Base-by-base conservation (phyloP, 2,329 filamentous ascomycete genomes). In the Clathrospora elynae region DNA sequence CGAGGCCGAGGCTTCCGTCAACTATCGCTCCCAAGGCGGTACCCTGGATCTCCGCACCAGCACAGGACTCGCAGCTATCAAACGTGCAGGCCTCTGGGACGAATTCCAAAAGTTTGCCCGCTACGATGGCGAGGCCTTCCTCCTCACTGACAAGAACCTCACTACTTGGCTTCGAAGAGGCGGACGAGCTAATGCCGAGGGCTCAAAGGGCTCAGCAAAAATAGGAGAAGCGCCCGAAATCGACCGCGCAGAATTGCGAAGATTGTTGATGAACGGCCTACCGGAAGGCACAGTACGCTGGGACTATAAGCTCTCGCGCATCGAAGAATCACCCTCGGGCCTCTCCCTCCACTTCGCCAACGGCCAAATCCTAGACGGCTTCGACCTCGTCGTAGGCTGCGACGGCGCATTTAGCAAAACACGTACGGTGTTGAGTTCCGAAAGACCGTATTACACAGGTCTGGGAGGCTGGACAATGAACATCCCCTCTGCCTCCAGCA, bases 1-100 rank as follows among this genome's bases (percentile, higher is more conserved):
- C 52, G 71, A 74, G 77, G 49, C 35, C 29, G 57, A 63, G 41
- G 12, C n/a, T 1, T 62, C 60, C 0, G 41, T 58, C 40, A 38
- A 62, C 41, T 57, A 62, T 31, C 63, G 55, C 34, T 55, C 58
- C n/a, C 61, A 68, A 53, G 58, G 67, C 33, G 79, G 80, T 6
- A 76, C 74, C 0, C 70, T 83, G 2, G 79, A 82, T 50, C 62
- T 83, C 3, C 78, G 82, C 42, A 70, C 71, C 1, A 57, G 64
- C 2, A 79, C 75, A 2, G 80, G 80, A 0, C 71, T 81, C 11
- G 66, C 66, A 4, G 79, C 78, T 4, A 58, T 83, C 26, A 72
- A 73, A 38, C 72, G 75, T 24, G 78, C 77, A 4, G 73, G 71
- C 0, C 59, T 83, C 1, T 77, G 68, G 54, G 72, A 76, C 2